A percentile compares a stretch with the other conserved stretches of the same genome.
These are phyloP conservation scores for Euphorbia schlechtendalii DNA, from an alignment of 441 rosid species.

Conservation along the genomic window DNA sequence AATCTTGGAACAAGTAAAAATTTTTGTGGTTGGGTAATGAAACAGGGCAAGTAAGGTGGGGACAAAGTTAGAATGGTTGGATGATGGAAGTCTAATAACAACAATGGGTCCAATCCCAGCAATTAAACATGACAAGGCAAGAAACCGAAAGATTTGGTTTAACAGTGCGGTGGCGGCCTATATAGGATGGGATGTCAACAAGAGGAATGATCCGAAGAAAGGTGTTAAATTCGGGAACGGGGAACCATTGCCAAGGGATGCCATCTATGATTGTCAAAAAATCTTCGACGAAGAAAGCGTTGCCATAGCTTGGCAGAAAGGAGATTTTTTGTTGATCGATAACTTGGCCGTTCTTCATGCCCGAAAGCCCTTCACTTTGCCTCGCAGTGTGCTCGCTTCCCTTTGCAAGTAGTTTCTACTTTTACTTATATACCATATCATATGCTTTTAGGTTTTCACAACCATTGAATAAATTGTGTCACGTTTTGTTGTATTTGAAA, in stretches of 20 bases:
- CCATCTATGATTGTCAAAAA: slow-evolving; percentile 48
- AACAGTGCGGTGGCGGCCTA: slow-evolving; percentile 90
- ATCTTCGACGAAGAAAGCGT: slow-evolving; percentile 74
- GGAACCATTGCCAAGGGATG: slow-evolving; percentile 47
- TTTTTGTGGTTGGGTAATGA: background rate
- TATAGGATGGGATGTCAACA: slow-evolving; percentile 83
- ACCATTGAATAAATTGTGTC: too few relatives aligned
- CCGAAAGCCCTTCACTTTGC: too few relatives aligned
- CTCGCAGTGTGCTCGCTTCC: too few relatives aligned
- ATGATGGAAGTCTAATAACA: slow-evolving; percentile 61
- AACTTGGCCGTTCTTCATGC: too few relatives aligned
- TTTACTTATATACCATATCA: too few relatives aligned
- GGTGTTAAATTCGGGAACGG: slow-evolving; percentile 79
- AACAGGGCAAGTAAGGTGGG: slow-evolving; percentile 73
- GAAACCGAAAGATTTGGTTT: slow-evolving; percentile 80
- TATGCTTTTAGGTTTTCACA: too few relatives aligned
- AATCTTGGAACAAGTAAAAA: too few relatives aligned
- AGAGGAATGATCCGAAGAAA: slow-evolving; percentile 62
- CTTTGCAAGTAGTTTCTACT: too few relatives aligned
- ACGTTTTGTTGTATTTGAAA: too few relatives aligned
- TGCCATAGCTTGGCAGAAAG: too few relatives aligned
- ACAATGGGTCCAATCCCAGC: slow-evolving; percentile 86
- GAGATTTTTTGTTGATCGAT: too few relatives aligned
- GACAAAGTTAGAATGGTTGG: slow-evolving; percentile 75
- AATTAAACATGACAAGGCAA: slow-evolving; percentile 45